Conservation (phyloP, 768 basidiomycete genomes). For the Calocybe gangraenosa region DNA sequence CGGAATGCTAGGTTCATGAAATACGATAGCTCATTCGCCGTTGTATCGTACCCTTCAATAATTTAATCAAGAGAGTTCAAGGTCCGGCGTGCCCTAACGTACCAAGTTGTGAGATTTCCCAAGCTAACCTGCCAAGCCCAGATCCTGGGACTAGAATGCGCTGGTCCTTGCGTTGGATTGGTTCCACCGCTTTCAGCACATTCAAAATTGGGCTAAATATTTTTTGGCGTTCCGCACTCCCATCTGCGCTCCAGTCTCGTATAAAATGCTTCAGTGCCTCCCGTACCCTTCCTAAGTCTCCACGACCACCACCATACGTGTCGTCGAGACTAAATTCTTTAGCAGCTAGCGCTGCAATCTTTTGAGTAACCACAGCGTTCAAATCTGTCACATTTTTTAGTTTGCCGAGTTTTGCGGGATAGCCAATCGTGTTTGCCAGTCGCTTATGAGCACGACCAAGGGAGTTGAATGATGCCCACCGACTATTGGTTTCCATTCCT, state of each 20-base stretch:
- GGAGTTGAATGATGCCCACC: slow-evolving; percentile 39
- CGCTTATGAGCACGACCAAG: slow-evolving; percentile 43
- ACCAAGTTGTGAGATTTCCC: slow-evolving; percentile 65
- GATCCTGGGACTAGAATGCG: slow-evolving; percentile 60
- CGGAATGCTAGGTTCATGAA: slow-evolving; percentile 63
- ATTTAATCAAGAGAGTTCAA: slow-evolving; percentile 4
- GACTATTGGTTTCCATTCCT: slow-evolving; percentile 32
- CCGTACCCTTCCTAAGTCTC: slow-evolving; percentile 46
- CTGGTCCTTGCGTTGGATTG: slow-evolving; percentile 24
- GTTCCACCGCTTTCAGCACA: slow-evolving; percentile 30
- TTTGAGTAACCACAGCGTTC: slow-evolving; percentile 34
- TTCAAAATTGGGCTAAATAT: slow-evolving; percentile 57
- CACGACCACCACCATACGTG: slow-evolving; percentile 9
- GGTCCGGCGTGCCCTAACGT: slow-evolving; percentile 10
- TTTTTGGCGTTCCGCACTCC: slow-evolving; percentile 44
- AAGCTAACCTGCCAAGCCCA: slow-evolving; percentile 61
- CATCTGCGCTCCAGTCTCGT: slow-evolving; percentile 66
- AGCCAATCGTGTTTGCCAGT: slow-evolving; percentile 48
- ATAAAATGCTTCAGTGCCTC: slow-evolving; percentile 68
- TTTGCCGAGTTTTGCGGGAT: slow-evolving; percentile 46
- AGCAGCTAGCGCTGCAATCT: slow-evolving; percentile 35
- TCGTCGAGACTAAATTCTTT: slow-evolving; percentile 22
- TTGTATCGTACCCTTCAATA: slow-evolving; percentile 45
- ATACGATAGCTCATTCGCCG: slow-evolving; percentile 59
- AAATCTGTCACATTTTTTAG: slow-evolving; percentile 36